Evolutionary conservation across 164 flowering plant species (phyloP).

Genomic region (Tinospora cordifolia): DNA sequence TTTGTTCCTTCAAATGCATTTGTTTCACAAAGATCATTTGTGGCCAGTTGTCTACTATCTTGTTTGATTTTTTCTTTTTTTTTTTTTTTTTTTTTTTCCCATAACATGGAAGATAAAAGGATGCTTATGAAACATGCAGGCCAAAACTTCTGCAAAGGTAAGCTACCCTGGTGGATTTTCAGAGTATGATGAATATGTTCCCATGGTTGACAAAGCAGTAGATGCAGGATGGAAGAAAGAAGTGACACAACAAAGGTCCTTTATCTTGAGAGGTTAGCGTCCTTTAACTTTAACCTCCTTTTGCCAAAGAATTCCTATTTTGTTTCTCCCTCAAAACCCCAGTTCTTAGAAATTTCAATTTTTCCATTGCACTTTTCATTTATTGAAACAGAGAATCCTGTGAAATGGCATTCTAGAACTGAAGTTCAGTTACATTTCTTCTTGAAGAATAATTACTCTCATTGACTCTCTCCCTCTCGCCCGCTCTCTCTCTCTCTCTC

Average conservation of each 20-base stretch:
- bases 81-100: neutral
- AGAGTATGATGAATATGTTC: slow-evolving; percentile 88
- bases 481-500: no score
- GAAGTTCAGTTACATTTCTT: no score
- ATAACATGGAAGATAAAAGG: neutral
- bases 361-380: no score
- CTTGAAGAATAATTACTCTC: no score
- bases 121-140: slow-evolving; percentile 32
- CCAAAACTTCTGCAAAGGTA: slow-evolving; percentile 49
- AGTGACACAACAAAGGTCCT: slow-evolving; percentile 33
- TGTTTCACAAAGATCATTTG: neutral
- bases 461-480: no score
- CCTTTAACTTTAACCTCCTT: neutral
- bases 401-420: no score
- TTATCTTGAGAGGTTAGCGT: slow-evolving; percentile 48
- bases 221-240: slow-evolving; percentile 60
- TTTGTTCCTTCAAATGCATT: neutral
- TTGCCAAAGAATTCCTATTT: neutral
- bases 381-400: no score
- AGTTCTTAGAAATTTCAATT: no score
- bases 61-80: neutral
- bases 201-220: slow-evolving; percentile 92
- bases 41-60: neutral
- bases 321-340: no score
- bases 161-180: slow-evolving; percentile 34